These are phyloP conservation scores for Botrytis paeoniae DNA, from an alignment of 2,329 filamentous ascomycete genomes.

Conservation along the genomic window DNA sequence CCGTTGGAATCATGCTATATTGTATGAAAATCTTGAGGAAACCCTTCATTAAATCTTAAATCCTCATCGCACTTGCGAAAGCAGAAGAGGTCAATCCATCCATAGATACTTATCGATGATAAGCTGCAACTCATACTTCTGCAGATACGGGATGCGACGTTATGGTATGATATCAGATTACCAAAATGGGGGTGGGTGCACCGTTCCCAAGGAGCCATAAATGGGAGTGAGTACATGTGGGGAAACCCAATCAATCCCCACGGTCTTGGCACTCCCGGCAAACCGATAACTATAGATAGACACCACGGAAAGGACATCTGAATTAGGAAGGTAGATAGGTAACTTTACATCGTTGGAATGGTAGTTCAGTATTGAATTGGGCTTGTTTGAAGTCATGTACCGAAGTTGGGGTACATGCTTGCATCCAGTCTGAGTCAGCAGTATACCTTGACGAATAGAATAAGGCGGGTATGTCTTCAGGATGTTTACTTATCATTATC, in stretches of 20 bases:
- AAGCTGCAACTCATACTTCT: background rate
- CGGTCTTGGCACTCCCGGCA: background rate
- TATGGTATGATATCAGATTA: background rate
- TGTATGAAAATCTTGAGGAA: background rate
- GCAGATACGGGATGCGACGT: background rate
- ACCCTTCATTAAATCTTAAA: background rate
- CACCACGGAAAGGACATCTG: background rate
- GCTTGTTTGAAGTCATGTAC: background rate
- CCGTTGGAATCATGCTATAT: background rate
- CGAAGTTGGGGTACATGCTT: background rate
- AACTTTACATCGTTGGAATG: background rate
- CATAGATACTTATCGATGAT: background rate
- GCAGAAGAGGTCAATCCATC: background rate
- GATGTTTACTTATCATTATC: background rate
- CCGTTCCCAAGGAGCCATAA: background rate
- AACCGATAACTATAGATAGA: background rate
- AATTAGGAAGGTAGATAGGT: background rate
- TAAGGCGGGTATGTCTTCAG: background rate
- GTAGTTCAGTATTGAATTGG: background rate
- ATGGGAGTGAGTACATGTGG: background rate
- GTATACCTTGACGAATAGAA: background rate
- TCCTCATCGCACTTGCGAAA: background rate
- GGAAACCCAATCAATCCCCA: background rate
- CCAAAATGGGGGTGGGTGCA: background rate
- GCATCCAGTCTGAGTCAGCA: background rate